Conservation (phyloP, 106 monocot genomes). For the Phalaenopsis aphrodite region DNA sequence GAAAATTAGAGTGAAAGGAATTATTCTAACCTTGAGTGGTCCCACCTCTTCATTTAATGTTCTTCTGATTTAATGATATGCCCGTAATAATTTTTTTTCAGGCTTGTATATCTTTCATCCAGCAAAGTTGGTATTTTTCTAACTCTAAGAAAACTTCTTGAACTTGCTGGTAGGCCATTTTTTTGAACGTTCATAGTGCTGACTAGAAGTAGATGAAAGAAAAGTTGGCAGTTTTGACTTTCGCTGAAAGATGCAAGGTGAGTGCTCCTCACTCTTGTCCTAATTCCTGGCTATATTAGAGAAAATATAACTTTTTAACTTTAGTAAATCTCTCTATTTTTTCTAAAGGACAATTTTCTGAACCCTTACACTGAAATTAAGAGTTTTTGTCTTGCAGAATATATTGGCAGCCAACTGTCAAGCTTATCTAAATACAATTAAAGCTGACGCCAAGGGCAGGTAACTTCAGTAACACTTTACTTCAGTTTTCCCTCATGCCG, state of each 20-base stretch:
- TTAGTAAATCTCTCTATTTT: not conserved
- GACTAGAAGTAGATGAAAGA: conserved; percentile 17
- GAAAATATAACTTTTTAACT: not conserved
- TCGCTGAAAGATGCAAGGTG: conserved; percentile 42
- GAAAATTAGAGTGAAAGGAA: not conserved
- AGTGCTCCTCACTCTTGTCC: not conserved
- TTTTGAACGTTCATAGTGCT: conserved; percentile 21
- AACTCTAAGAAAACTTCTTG: not conserved
- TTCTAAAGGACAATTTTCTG: not conserved
- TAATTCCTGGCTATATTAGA: not conserved
- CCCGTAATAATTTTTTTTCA: not conserved
- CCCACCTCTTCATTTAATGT: not conserved
- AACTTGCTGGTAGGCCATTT: conserved; percentile 8
- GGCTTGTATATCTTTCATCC: not conserved
- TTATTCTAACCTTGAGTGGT: not conserved
- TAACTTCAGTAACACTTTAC: conserved; percentile 1
- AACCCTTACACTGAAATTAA: not conserved
- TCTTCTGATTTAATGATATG: conserved; percentile 1
- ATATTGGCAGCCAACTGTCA: conserved; percentile 66
- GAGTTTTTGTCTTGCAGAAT: conserved; percentile 34
- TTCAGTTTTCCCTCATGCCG: not conserved
- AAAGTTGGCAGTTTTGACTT: conserved; percentile 21
- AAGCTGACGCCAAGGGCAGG: conserved; percentile 77
- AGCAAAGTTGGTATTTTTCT: not conserved
- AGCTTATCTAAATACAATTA: conserved; percentile 12